Evolutionary conservation across 2,329 filamentous ascomycete genomes (phyloP).

Genomic region (Microcyclospora tardicrescens): DNA sequence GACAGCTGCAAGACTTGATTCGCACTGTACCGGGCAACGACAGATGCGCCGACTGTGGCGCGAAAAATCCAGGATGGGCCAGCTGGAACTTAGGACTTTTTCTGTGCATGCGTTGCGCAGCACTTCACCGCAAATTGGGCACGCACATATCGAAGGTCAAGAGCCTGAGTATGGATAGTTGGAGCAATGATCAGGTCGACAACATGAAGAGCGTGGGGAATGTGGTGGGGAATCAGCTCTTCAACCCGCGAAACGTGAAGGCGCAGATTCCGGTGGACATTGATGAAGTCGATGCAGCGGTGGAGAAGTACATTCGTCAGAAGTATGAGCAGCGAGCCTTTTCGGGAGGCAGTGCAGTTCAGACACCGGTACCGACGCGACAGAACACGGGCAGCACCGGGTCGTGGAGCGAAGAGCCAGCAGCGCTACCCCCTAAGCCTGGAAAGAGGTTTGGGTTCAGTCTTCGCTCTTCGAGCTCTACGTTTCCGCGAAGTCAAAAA

Average conservation of each 20-base stretch:
- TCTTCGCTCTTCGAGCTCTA: conserved; percentile 56
- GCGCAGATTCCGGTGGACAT: conserved; percentile 77
- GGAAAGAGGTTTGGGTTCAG: conserved; percentile 50
- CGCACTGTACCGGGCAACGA: conserved; percentile 78
- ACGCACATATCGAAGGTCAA: conserved; percentile 99
- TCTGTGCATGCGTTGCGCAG: conserved; percentile 92
- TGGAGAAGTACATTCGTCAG: conserved; percentile 89
- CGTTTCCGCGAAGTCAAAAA: conserved; percentile 47
- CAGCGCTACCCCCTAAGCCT: conserved; percentile 47
- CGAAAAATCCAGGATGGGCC: conserved; percentile 90
- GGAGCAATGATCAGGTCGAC: conserved; percentile 94
- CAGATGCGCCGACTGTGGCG: conserved; percentile 82
- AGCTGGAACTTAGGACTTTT: conserved; percentile 98
- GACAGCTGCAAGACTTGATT: conserved; percentile 76
- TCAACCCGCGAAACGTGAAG: conserved; percentile 73
- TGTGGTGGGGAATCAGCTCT: conserved; percentile 67
- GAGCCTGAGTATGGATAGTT: conserved; percentile 95
- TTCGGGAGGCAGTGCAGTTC: conserved; percentile 18
- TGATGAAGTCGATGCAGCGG: conserved; percentile 83
- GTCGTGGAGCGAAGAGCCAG: conserved; percentile 43
- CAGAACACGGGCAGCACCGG: conserved; percentile 45
- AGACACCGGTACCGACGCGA: conserved; percentile 24
- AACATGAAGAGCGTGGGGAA: conserved; percentile 94
- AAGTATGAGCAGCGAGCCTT: conserved; percentile 68
- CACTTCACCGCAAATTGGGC: conserved; percentile 88